Evolutionary conservation across 306 rosid species (phyloP), one percentile per base, ranked within the genome.

Genomic region (Fagus sylvatica): DNA sequence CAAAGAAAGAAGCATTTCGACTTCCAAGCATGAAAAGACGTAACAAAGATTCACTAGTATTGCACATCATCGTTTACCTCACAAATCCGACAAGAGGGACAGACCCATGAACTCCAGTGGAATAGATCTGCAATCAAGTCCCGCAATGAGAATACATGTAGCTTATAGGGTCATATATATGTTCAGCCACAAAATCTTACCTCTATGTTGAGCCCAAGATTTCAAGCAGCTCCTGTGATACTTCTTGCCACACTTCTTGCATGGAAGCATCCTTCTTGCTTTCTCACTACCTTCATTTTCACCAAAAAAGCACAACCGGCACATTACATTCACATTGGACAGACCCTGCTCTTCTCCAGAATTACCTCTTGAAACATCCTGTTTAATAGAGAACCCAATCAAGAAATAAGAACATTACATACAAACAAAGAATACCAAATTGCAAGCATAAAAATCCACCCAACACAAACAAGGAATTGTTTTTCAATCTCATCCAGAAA

Each of bases 191-290:
- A 4, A 16, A 70, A 19, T 56, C 86, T 80, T 75, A 93, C 99
- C 99, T 89, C 99, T 90, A 78, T 96, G 82, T 71, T 91, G 91
- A 84, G 94, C 89, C 99, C 99, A 96, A 73, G 81, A 86, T 83
- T 88, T 93, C 91, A 96, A 81, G 86, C 99, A 96, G 85, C 84
- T 90, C 86, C 97, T 88, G 77, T 96, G 99, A 84, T 96, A 96
- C 78, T 93, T 93, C 87, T 96, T 96, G 80, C 93, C 80, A 80
- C 99, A 96, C 59, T 88, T 91, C 88, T 96, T 96, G 83, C 99
- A 96, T 0, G 99, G 90, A 79, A 96, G 91, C 99, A 96, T 96
- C 87, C 83, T 91, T 53, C 86, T 90, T 17, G 98, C 96, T 77
- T 76, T 91, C 84, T 96, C 96, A 80, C 94, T 93, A 77, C 93